Percentiles rank a stretch among this genome's conserved stretches.
Conservation (phyloP, 345 rosid species). For the Mallotus nudiflorus region DNA sequence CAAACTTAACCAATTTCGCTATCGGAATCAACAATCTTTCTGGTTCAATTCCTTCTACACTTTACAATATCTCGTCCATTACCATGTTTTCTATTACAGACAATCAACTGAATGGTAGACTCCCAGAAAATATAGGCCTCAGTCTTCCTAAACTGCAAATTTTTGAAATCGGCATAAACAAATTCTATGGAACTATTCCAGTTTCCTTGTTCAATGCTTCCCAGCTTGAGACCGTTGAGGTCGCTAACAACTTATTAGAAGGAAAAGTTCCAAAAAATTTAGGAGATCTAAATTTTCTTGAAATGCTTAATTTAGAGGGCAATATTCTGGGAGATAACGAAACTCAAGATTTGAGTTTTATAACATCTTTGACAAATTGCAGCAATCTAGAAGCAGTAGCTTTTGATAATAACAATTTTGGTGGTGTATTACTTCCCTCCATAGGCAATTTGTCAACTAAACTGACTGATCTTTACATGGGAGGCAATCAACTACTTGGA, state of each 20-base stretch:
- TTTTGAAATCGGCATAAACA: not conserved
- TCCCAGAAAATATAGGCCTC: not conserved
- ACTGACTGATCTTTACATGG: fast-evolving
- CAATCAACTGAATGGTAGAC: not conserved
- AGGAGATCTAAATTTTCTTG: not conserved
- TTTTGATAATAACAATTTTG: not conserved
- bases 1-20: not conserved
- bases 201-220: not conserved
- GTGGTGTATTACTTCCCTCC: not conserved
- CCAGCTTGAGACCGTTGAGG: not conserved
- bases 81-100: not conserved
- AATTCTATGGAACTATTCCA: slow-evolving; percentile 2
- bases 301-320: not conserved
- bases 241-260: not conserved
- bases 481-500: too few relatives aligned
- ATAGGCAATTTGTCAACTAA: slow-evolving; percentile 14
- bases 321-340: not conserved
- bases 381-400: not conserved
- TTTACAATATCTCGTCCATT: not conserved
- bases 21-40: not conserved
- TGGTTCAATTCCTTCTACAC: slow-evolving; percentile 1
- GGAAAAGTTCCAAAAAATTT: not conserved
- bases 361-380: slow-evolving; percentile 10
- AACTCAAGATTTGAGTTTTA: slow-evolving; percentile 16
- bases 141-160: not conserved